Evolutionary conservation across 2,329 filamentous ascomycete genomes (phyloP).

Genomic region (Penicillium rolfsii): DNA sequence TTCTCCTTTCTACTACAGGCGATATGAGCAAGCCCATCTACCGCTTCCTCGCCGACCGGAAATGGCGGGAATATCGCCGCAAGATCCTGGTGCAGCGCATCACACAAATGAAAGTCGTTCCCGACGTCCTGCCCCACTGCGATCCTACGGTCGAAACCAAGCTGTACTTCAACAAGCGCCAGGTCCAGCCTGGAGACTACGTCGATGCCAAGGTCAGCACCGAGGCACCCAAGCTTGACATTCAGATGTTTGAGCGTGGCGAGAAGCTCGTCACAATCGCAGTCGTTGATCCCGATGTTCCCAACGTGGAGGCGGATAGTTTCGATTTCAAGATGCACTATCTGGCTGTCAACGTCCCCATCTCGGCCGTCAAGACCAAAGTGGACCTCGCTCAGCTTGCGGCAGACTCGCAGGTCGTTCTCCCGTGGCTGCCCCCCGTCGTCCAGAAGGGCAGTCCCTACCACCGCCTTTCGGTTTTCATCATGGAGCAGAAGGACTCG

Average conservation of each 20-base stretch:
- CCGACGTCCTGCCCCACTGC: slow-evolving; percentile 81
- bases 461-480: slow-evolving; percentile 81
- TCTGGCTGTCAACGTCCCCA: slow-evolving; percentile 73
- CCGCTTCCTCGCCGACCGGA: slow-evolving; percentile 79
- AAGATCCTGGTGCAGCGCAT: slow-evolving; percentile 83
- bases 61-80: slow-evolving; percentile 84
- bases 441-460: slow-evolving; percentile 89
- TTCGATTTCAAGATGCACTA: slow-evolving; percentile 87
- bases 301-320: slow-evolving; percentile 71
- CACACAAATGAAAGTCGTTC: slow-evolving; percentile 80
- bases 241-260: slow-evolving; percentile 83
- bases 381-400: slow-evolving; percentile 68
- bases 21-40: slow-evolving; percentile 98
- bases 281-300: slow-evolving; percentile 89
- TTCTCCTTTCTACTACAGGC: slow-evolving; percentile 56
- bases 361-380: slow-evolving; percentile 63
- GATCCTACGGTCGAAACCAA: slow-evolving; percentile 78
- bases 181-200: slow-evolving; percentile 75
- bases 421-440: slow-evolving; percentile 82
- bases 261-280: slow-evolving; percentile 81
- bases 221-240: slow-evolving; percentile 70
- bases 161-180: slow-evolving; percentile 73
- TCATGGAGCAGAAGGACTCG: slow-evolving; percentile 76
- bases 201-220: slow-evolving; percentile 76
- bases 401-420: slow-evolving; percentile 66